Percentiles rank a stretch among this genome's conserved stretches.
These are phyloP conservation scores for Dictyophora rubrovolvata DNA, from an alignment of 768 basidiomycete genomes.

Conservation along the genomic window DNA sequence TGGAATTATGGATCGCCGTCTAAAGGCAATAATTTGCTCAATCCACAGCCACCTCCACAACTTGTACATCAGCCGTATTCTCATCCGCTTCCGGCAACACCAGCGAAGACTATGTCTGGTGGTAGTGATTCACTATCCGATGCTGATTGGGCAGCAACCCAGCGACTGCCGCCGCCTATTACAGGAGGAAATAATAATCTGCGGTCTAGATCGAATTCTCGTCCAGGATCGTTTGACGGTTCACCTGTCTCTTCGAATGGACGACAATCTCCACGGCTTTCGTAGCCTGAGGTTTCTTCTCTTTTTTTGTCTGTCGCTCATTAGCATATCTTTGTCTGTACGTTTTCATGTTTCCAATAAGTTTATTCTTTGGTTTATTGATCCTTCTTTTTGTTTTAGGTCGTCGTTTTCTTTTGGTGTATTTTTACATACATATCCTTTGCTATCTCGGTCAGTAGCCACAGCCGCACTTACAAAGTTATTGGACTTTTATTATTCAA, in stretches of 20 bases:
- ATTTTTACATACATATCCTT: no score
- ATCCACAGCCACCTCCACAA: neutral
- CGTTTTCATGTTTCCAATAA: no score
- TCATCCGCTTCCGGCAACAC: neutral
- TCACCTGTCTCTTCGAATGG: conserved; percentile 3
- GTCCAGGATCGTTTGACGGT: conserved; percentile 3
- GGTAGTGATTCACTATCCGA: neutral
- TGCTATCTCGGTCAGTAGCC: no score
- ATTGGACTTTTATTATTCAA: no score
- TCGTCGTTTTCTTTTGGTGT: no score
- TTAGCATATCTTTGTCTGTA: neutral
- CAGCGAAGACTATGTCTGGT: neutral
- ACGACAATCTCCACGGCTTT: conserved; percentile 1
- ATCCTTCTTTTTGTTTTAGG: no score
- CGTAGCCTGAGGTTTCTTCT: neutral
- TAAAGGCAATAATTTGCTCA: neutral
- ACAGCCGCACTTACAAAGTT: no score
- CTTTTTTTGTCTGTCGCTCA: neutral
- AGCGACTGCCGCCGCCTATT: conserved; percentile 3
- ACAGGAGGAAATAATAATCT: neutral
- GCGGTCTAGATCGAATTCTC: neutral
- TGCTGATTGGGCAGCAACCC: conserved; percentile 8
- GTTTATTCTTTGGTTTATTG: no score
- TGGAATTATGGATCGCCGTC: neutral
- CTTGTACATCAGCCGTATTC: neutral